These are phyloP conservation scores for Fremontodendron californicum DNA, from an alignment of 345 rosid genomes.

Conservation along the genomic window DNA sequence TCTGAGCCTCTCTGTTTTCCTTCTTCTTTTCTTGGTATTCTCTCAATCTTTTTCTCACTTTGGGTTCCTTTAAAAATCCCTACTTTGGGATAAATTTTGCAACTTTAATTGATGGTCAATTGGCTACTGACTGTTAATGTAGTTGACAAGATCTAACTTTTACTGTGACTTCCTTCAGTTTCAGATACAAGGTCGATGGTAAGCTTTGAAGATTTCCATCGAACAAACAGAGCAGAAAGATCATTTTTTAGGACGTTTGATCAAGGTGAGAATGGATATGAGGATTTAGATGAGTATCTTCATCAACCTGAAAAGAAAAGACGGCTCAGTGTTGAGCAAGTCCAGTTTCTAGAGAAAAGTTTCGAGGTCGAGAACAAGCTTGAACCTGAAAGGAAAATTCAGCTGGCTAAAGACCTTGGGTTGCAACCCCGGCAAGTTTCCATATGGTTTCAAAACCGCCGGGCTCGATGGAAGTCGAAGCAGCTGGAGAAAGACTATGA, in stretches of 20 bases:
- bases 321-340: conserved; percentile 42
- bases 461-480: conserved; percentile 56
- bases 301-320: conserved; percentile 51
- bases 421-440: conserved; percentile 72
- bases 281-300: conserved; percentile 39
- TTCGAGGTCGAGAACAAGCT: conserved; percentile 60
- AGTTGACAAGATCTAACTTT: background rate
- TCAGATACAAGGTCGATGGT: conserved; percentile 46
- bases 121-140: background rate
- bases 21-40: conserved; percentile 46
- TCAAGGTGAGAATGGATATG: conserved; percentile 43
- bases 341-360: conserved; percentile 51
- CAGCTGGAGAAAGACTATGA: conserved; percentile 58
- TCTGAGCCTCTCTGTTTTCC: conserved; percentile 41
- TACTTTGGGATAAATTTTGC: background rate
- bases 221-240: conserved; percentile 21
- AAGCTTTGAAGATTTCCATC: conserved; percentile 36
- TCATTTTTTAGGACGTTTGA: conserved; percentile 32
- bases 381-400: conserved; percentile 59
- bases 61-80: too few species aligned
- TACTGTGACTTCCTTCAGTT: background rate
- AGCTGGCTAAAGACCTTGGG: conserved; percentile 59
- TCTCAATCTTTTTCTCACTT: background rate
- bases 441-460: conserved; percentile 66
- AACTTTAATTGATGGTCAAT: background rate